phyloP scores from a whole-genome alignment of 139 green algal genomes.

The Picochlorum sp. region DNA sequence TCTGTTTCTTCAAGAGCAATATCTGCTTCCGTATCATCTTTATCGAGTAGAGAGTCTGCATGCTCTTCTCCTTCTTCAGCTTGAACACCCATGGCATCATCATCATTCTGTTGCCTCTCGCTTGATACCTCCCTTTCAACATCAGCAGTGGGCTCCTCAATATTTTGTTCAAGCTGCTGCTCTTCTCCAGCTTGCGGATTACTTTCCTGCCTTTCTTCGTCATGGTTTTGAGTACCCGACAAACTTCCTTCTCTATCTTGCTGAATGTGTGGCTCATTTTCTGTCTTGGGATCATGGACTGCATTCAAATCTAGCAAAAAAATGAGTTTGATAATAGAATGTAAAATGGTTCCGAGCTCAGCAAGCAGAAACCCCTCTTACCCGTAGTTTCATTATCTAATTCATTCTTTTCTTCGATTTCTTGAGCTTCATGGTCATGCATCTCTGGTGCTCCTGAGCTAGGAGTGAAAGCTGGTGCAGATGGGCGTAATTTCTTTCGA shows the following conservation, averaged over 20 bases:
- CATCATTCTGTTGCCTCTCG: neutral
- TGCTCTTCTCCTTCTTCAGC: slow-evolving; percentile 1
- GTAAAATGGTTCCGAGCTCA: no score
- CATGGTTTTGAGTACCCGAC: neutral
- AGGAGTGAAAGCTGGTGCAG: no score
- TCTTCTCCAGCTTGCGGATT: neutral
- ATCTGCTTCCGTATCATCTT: neutral
- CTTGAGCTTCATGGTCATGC: no score
- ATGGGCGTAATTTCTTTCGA: no score
- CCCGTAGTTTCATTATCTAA: no score
- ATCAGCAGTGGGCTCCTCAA: neutral
- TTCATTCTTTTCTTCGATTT: no score
- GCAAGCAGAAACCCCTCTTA: no score
- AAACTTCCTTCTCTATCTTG: neutral
- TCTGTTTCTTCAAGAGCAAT: neutral
- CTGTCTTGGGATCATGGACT: no score
- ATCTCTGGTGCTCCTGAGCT: no score
- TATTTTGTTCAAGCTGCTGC: neutral
- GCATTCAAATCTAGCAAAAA: neutral
- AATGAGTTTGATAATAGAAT: no score
- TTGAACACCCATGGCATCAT: neutral
- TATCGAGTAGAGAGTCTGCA: neutral
- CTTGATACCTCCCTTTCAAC: neutral
- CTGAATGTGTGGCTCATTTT: neutral
- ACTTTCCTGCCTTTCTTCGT: neutral